Evolutionary conservation across 345 rosid genomes (phyloP), one percentile per base, ranked within the genome.

Genomic region (Kernera saxatilis): DNA sequence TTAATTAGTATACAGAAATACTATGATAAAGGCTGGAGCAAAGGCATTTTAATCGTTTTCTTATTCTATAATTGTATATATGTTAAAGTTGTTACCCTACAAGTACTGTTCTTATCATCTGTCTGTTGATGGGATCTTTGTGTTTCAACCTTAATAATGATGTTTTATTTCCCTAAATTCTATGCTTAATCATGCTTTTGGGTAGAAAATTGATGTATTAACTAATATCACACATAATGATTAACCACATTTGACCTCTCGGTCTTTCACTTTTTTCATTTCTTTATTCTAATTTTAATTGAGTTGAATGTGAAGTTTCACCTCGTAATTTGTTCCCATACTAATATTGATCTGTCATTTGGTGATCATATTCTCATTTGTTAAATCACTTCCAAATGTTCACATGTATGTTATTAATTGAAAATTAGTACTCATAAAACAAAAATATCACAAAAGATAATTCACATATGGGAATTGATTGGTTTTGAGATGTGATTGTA

Each of bases 131-230:
- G 82, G 49, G 71, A 75, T 56, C 50, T 62, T 21, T 78, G 79
- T 76, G 88, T 89, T 83, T 69, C 67, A 64, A 66, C 69, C 25
- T 44, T 73, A 78, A 86, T 90, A 80, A 90, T 90, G 90, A 84
- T 72, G 77, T 52, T 77, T 84, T 69, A 59, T 56, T 61, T 46
- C 71, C 54, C 80, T 40, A 79, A 81, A 74, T 86, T 82, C 84
- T 52, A 82, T 70, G 75, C 56, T 75, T 83, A 82, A 87, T 90
- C 82, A 90, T 90, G 86, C 57, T 51, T 77, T 68, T 70, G 83
- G 83, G 81, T 80, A 85, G 77, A 75, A 76, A 86, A 87, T 84
- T 86, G 96, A 90, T 79, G 72, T 84, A 46, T 74, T 88, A 90
- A 88, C 96, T 76, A 86, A 89, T 75, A 65, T 69, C 69, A 74